These are phyloP conservation scores for Pyrus communis DNA, from an alignment of 306 rosid species.

Conservation along the genomic window DNA sequence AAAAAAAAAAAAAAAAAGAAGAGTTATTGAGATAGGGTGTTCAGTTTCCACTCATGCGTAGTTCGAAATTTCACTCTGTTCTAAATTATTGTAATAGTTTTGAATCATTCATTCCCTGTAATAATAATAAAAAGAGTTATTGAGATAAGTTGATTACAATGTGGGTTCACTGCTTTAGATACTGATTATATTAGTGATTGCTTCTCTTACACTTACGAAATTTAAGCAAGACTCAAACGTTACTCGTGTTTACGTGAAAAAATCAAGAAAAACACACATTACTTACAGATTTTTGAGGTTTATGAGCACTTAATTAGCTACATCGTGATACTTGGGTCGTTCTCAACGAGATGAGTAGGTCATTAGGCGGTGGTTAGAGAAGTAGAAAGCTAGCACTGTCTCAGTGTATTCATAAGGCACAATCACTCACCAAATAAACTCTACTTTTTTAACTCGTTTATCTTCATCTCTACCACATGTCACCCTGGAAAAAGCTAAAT, in stretches of 20 bases:
- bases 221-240: background rate
- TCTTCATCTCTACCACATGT: constrained; percentile 29
- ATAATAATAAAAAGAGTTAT: no score
- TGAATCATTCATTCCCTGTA: no score
- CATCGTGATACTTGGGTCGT: constrained; percentile 16
- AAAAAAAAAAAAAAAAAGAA: background rate
- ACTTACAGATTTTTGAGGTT: background rate
- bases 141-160: background rate
- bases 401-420: constrained; percentile 49
- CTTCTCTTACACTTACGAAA: background rate
- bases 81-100: no score
- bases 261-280: background rate
- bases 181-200: background rate
- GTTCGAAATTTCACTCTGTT: no score
- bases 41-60: no score
- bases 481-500: constrained; percentile 10
- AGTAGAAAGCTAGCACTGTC: constrained; percentile 55
- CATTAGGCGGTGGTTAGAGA: constrained; percentile 47
- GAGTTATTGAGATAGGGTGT: no score
- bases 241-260: background rate
- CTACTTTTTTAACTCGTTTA: constrained; percentile 9
- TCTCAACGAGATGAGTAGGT: constrained; percentile 24
- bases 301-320: background rate
- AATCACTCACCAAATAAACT: constrained; percentile 31
- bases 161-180: background rate